Base-by-base conservation (phyloP, 495 filamentous ascomycete genomes). In the Aspergillus panamensis region DNA sequence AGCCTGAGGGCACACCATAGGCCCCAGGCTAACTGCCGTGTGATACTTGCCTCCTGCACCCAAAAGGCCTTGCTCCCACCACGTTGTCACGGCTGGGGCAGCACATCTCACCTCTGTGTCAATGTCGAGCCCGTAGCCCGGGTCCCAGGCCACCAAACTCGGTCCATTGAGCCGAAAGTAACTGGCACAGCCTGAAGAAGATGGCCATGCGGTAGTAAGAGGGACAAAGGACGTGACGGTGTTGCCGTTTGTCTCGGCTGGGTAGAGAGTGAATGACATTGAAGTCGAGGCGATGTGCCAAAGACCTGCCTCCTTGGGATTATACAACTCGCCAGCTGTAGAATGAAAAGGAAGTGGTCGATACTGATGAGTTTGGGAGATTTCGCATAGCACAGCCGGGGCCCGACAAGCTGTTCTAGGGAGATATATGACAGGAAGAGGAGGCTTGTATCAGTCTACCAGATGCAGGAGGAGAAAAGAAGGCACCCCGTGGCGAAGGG, bases 41-140 rank as follows among this genome's bases (percentile, higher is more conserved):
- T 52, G 57, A 14, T 39, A 14, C n/a, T 16, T 9, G 29, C 29
- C 32, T 43, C 56, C 48, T 16, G 0, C n/a, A 7, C 21, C 39
- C 17, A 59, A 48, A 21, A 20, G 39, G 7, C 40, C 40, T 47
- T 59, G 49, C 29, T 53, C 49, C 57, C 57, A 53, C 57, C 57
- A 53, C 8, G 49, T 59, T 35, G 49, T 52, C 21, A 58, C 49
- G 47, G 48, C 48, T 48, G 56, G 48, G 4, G 56, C 48, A n/a
- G 29, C 48, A 20, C 56, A 58, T 12, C 30, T 30, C 25, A 52
- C 56, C 19, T 52, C 30, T 3, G 40, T 33, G 19, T 58, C 49
- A 20, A 58, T 45, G 5, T 58, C 56, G 8, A 58, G 29, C 2
- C 48, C 39, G 35, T 58, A 58, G 12, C 56, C 48, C 6, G 44